These are phyloP conservation scores for Phytophthora palmivora DNA, from an alignment of 352 stramenopile species.

Conservation along the genomic window DNA sequence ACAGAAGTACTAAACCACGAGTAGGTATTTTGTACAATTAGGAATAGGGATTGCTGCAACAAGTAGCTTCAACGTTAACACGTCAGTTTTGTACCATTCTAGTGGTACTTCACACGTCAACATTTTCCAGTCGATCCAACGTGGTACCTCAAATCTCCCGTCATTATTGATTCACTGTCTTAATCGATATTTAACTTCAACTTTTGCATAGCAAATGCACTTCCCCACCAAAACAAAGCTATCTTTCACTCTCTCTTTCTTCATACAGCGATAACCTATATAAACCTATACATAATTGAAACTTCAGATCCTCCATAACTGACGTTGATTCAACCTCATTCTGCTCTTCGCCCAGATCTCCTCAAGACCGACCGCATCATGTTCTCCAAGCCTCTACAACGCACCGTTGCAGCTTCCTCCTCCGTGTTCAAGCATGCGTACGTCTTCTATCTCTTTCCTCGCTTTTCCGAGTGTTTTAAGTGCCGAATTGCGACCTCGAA, in stretches of 20 bases:
- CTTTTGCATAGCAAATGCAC: slow-evolving; percentile 1
- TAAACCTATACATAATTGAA: slow-evolving; percentile 7
- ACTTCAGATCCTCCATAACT: slow-evolving; percentile 10
- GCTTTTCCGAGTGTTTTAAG: background rate
- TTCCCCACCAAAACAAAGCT: slow-evolving; percentile 5
- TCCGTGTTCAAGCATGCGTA: slow-evolving; percentile 37
- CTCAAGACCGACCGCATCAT: slow-evolving; percentile 38
- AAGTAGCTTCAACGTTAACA: slow-evolving; percentile 19
- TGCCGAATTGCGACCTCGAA: background rate
- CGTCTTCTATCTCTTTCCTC: slow-evolving; percentile 4
- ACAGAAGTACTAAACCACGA: background rate
- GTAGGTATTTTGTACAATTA: slow-evolving; percentile 33
- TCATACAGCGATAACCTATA: slow-evolving; percentile 17
- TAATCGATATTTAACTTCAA: slow-evolving; percentile 16
- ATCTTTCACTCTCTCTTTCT: background rate
- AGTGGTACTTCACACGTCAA: slow-evolving; percentile 27
- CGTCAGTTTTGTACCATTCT: background rate
- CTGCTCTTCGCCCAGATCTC: slow-evolving; percentile 5
- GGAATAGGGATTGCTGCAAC: slow-evolving; percentile 14
- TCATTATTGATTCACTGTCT: slow-evolving; percentile 2
- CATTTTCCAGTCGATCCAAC: slow-evolving; percentile 20
- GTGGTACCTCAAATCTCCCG: background rate
- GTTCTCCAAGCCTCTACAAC: slow-evolving; percentile 51
- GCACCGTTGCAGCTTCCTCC: slow-evolving; percentile 26
- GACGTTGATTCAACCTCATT: slow-evolving; percentile 30